Evolutionary conservation across 352 stramenopile species (phyloP).

Genomic region (Globisporangium cederbergense): DNA sequence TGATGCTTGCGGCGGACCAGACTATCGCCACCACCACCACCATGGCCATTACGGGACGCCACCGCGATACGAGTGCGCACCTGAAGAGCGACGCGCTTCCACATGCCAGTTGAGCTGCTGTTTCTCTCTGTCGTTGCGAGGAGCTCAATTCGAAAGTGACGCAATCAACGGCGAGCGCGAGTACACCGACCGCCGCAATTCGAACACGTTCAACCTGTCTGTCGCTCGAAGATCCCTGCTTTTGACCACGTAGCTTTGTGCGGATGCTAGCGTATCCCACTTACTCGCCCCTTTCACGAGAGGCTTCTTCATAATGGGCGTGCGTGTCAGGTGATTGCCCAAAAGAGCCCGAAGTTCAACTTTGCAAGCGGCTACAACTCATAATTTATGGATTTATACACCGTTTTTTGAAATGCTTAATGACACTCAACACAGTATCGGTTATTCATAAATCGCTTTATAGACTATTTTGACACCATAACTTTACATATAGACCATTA

Average conservation of each 20-base stretch:
- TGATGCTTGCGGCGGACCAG: too few species aligned
- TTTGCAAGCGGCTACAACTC: not conserved
- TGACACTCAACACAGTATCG: too few species aligned
- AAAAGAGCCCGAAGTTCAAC: not conserved
- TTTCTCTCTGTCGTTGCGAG: not conserved
- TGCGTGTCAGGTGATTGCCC: slow-evolving; percentile 11
- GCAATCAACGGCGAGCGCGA: not conserved
- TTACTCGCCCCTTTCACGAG: not conserved
- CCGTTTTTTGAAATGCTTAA: too few species aligned
- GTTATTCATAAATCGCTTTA: too few species aligned
- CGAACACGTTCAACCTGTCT: too few species aligned
- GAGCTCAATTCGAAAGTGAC: slow-evolving; percentile 10
- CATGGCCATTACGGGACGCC: not conserved
- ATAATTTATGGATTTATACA: too few species aligned
- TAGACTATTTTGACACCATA: too few species aligned
- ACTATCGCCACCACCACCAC: not conserved
- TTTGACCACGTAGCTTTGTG: too few species aligned
- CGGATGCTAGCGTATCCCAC: not conserved
- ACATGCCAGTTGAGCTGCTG: slow-evolving; percentile 3
- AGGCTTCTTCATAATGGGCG: not conserved
- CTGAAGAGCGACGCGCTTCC: slow-evolving; percentile 3
- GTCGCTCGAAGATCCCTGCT: too few species aligned
- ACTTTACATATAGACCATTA: too few species aligned
- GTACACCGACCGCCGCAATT: too few species aligned
- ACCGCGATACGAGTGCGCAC: not conserved